phyloP scores from a whole-genome alignment of 176 grass and related monocot species.

The Rhynchospora breviuscula region DNA sequence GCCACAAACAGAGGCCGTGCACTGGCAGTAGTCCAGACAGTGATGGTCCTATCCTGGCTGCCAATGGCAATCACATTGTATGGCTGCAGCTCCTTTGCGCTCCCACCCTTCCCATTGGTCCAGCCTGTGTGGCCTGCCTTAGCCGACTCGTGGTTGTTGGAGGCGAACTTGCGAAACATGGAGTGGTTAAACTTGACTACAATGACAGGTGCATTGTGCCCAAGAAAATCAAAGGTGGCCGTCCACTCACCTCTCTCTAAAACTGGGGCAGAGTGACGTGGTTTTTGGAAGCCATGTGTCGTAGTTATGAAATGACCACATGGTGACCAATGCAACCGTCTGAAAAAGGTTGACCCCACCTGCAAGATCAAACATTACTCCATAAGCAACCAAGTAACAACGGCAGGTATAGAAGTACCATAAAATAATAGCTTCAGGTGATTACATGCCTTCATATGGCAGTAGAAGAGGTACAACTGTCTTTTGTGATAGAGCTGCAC shows the following conservation, averaged over 20 bases:
- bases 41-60: conserved; percentile 97
- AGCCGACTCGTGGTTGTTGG: conserved; percentile 39
- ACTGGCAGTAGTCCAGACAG: conserved; percentile 97
- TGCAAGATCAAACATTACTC: conserved; percentile 18
- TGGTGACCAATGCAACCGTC: conserved; percentile 85
- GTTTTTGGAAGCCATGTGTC: conserved; percentile 97
- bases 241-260: conserved; percentile 95
- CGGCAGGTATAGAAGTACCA: not conserved
- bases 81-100: conserved; percentile 63
- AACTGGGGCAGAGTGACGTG: conserved; percentile 91
- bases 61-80: conserved; percentile 99
- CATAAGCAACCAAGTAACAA: not conserved
- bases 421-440: not conserved
- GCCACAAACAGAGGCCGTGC: conserved; percentile 90
- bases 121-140: conserved; percentile 58
- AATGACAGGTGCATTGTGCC: conserved; percentile 85
- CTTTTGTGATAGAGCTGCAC: conserved; percentile 1
- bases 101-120: conserved; percentile 70
- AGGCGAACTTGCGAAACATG: conserved; percentile 74
- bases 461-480: not conserved
- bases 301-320: conserved; percentile 99
- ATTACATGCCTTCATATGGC: not conserved
- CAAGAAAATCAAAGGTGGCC: conserved; percentile 99
- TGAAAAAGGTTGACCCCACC: conserved; percentile 99
- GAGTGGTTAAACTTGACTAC: conserved; percentile 98